Base-by-base conservation (phyloP, 257 asterid genomes). In the Gentiana straminea region DNA sequence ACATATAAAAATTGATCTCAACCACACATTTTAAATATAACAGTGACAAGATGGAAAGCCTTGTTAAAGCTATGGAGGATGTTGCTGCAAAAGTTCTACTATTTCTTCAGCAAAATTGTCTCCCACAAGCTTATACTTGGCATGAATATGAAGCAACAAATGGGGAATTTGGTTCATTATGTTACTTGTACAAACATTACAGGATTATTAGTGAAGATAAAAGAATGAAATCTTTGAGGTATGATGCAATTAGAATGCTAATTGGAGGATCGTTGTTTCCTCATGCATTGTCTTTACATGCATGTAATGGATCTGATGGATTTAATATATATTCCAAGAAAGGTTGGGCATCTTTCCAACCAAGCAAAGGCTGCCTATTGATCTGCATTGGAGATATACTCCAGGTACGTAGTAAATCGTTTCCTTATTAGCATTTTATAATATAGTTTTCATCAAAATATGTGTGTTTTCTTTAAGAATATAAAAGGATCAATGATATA, bases 321-420 rank as follows among this genome's bases (percentile, higher is more conserved):
- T 89, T 89, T 54, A 94, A 89, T 70, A 82, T 83, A 54, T 89
- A 89, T 64, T 83, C 94, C 66, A 89, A 80, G 90, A 89, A 77
- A 77, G 94, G 87, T 49, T 89, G 97, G 95, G 58, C 73, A 10
- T 83, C 97, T 46, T 86, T 86, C 60, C 67, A 58, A 33, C 92
- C 97, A 8, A 43, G 13, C 38, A 41, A 69, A 49, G 68, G 68
- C 15, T 71, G 94, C 7, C 56, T 89, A 11, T 65, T 89, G 7
- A 51, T 83, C 77, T 81, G 94, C 3, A 1, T 78, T 41, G 95
- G 97, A 46, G 97, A 89, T 56, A 60, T 62, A 45, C 62, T 89
- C 4, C 90, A 89, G 95, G 97, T 89, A 81, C 24, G 24, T 24
- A 24, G 24, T 24, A 51, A 32, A 3, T 4, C 54, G 15, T 3